Evolutionary conservation across 2,329 filamentous ascomycete genomes (phyloP).

Genomic region (Diaporthe sp.): DNA sequence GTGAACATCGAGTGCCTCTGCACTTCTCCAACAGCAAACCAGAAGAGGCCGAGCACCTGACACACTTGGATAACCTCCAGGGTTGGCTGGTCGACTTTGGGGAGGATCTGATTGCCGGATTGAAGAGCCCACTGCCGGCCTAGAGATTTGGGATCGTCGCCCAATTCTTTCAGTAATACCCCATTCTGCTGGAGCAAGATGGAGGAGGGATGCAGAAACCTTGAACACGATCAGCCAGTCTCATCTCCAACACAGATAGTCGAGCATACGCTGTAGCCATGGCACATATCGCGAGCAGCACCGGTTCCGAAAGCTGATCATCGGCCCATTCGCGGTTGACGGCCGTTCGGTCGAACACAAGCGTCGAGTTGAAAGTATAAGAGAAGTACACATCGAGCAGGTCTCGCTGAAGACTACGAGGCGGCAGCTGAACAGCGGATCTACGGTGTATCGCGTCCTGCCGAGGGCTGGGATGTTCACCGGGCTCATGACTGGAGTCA

Average conservation of each 20-base stretch:
- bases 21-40: neutral
- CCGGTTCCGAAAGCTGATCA: neutral
- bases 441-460: neutral
- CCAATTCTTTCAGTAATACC: neutral
- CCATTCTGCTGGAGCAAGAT: neutral
- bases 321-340: neutral
- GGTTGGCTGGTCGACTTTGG: neutral
- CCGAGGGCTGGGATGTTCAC: neutral
- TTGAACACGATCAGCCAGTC: neutral
- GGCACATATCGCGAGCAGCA: neutral
- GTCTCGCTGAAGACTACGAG: neutral
- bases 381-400: neutral
- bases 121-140: neutral
- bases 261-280: neutral
- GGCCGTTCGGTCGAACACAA: neutral
- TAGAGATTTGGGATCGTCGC: neutral
- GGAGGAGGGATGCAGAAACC: neutral
- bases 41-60: neutral
- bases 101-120: neutral
- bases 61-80: neutral
- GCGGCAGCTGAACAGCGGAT: neutral
- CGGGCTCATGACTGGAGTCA: neutral
- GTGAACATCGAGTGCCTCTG: slow-evolving; percentile 2
- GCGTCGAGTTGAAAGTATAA: neutral
- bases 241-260: neutral